phyloP scores from a whole-genome alignment of 176 grass and related monocot species.

The Cenchrus fungigraminus region DNA sequence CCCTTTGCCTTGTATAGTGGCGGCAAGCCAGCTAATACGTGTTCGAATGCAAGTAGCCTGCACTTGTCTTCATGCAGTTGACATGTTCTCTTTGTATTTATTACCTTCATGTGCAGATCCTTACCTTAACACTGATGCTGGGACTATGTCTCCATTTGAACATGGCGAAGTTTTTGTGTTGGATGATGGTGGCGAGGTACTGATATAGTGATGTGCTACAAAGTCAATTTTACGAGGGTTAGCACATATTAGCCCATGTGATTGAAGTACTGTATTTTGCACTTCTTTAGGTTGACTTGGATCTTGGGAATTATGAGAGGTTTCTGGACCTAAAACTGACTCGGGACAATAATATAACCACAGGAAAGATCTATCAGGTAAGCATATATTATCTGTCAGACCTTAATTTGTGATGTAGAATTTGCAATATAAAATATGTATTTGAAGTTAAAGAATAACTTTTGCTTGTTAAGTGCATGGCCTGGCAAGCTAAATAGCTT shows the following conservation, averaged over 20 bases:
- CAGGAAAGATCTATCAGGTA: slow-evolving; percentile 83
- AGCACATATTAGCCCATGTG: neutral
- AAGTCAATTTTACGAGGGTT: slow-evolving; percentile 18
- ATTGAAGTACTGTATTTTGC: slow-evolving; percentile 19
- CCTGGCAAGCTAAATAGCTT: neutral
- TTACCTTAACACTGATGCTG: slow-evolving; percentile 73
- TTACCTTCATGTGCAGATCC: slow-evolving; percentile 50
- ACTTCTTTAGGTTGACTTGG: slow-evolving; percentile 68
- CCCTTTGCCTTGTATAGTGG: slow-evolving; percentile 55
- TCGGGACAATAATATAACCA: slow-evolving; percentile 78
- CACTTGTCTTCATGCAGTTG: slow-evolving; percentile 50
- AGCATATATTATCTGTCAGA: neutral
- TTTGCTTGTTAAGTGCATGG: neutral
- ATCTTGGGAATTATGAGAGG: slow-evolving; percentile 78
- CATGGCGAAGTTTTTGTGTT: slow-evolving; percentile 74
- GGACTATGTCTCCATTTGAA: slow-evolving; percentile 69
- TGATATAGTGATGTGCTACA: slow-evolving; percentile 26
- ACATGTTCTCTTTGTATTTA: slow-evolving; percentile 36
- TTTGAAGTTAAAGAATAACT: neutral
- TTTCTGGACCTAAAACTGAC: slow-evolving; percentile 80
- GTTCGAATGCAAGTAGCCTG: slow-evolving; percentile 34
- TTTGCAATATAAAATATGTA: neutral
- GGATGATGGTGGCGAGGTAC: slow-evolving; percentile 77
- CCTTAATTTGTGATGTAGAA: neutral
- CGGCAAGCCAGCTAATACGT: slow-evolving; percentile 56